Evolutionary conservation across 176 grass and related monocot species (phyloP), one percentile per base, ranked within the genome.

Genomic region (Oryza coarctata): DNA sequence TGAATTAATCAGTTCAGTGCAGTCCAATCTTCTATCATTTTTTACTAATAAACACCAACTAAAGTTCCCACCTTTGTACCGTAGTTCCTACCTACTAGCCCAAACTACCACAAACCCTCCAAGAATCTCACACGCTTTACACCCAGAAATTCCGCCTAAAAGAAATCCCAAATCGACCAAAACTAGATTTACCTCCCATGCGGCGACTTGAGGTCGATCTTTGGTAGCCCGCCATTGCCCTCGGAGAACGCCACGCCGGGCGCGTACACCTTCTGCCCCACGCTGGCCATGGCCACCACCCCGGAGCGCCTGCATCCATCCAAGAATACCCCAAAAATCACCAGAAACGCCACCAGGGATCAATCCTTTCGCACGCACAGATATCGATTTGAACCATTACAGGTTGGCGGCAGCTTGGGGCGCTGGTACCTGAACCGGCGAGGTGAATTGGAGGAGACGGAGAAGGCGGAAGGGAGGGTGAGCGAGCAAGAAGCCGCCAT

Each of bases 171-270:
- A 67, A 66, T 60, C 33, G 68, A 28, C 26, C 33, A 10, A 27
- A 74, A 18, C 17, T 25, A 25, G 27, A 71, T 25, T 81, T 57
- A 98, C 95, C 95, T 98, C 65, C 95, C 95, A 35, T 80, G 49
- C 29, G 88, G 76, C 31, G 95, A 93, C 52, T 88, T 93, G 82
- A 98, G 90, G 66, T 77, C 70, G 76, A 98, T 80, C 82, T 91
- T 98, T 0, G 76, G 85, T 3, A 98, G 89, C 68, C 90, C 95
- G 0, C 95, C 92, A 80, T 93, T 93, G 68, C 92, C 95, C 82
- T 95, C 84, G 10, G 92, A 91, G 32, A 98, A 65, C 33, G 85
- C 69, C 25, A 94, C 84, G 17, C 95, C 95, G 25, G 85, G 85
- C 12, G 92, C 86, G 36, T 78, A 91, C 52, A 83, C 87, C 79